These are phyloP conservation scores for Colletotrichum eleusines DNA, from an alignment of 2,329 filamentous ascomycete genomes.

Conservation along the genomic window DNA sequence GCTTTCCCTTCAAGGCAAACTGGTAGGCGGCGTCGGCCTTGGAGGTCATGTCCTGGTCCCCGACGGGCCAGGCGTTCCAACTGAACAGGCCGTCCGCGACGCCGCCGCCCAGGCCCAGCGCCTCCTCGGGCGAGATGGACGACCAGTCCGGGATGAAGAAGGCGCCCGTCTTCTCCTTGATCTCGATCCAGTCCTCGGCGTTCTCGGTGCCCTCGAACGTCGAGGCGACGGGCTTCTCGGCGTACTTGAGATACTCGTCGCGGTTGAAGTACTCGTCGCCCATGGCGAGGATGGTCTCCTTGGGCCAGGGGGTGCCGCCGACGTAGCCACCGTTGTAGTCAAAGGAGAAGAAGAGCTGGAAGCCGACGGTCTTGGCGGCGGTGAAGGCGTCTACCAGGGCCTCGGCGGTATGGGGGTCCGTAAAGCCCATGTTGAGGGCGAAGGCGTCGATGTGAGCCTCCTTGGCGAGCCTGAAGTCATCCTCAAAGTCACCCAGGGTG, in stretches of 20 bases:
- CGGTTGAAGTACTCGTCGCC: constrained; percentile 28
- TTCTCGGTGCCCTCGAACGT: constrained; percentile 59
- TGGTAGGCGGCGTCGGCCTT: constrained; percentile 43
- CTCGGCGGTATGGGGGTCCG: constrained; percentile 25
- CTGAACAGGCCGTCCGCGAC: constrained; percentile 52
- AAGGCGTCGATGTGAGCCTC: constrained; percentile 51
- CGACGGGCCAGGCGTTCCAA: constrained; percentile 55
- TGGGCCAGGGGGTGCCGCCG: constrained; percentile 42
- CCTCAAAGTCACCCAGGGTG: constrained; percentile 58
- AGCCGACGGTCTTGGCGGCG: constrained; percentile 43
- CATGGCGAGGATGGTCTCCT: constrained; percentile 31
- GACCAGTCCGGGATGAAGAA: constrained; percentile 62
- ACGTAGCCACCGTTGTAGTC: constrained; percentile 47
- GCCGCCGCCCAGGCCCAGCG: constrained; percentile 38
- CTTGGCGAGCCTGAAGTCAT: constrained; percentile 60
- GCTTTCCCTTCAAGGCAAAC: constrained; percentile 33
- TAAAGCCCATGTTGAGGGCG: constrained; percentile 44
- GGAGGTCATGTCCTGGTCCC: constrained; percentile 43
- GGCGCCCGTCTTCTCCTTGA: constrained; percentile 54
- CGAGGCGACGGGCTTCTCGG: constrained; percentile 52
- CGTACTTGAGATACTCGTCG: constrained; percentile 44
- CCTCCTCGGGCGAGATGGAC: constrained; percentile 49
- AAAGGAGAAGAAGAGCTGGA: constrained; percentile 51
- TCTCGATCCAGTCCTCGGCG: constrained; percentile 56
- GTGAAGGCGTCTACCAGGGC: constrained; percentile 32